Base-by-base conservation (phyloP, 371 early-diverging fungal genomes). In the Ordospora colligata region DNA sequence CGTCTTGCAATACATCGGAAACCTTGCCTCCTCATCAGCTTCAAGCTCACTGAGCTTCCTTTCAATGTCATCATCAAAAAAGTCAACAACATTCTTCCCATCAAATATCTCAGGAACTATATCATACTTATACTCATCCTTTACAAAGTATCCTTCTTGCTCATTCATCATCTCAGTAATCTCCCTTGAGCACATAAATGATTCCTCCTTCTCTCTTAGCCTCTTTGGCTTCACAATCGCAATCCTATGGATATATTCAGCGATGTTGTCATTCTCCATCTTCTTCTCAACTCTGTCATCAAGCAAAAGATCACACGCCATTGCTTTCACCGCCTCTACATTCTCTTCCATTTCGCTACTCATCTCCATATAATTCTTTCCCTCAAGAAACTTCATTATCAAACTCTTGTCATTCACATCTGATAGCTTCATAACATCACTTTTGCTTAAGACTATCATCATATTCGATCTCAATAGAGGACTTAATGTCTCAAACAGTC, bases 21-120 rank as follows among this genome's bases (percentile, higher is more conserved):
- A 58, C 72, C 54, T 58, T 68, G 66, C 62, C 40, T 76, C 58
- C 53, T 79, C 77, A 85, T 96, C 96, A 75, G 90, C 88, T 85
- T 97, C 97, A 64, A 97, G 87, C 71, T 90, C 92, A 44, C 90
- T 91, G 79, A 99, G 87, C 79, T 91, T 91, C 84, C 90, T 91
- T 83, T 91, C 93, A 54, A 83, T 81, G 19, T 82, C 77, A 49
- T 92, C 87, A 87, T 97, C 98, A 82, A 97, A 87, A 85, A 95
- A 97, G 87, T 99, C 99, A 44, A 93, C 92, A 46, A 99, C 89
- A 87, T 99, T 99, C 87, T 94, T 94, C 80, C 99, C 99, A 82
- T 98, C 91, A 88, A 92, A 89, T 86, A 99, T 92, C 86, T 99
- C 99, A 50, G 99, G 99, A 73, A 99, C 93, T 54, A 86, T 85